Evolutionary conservation across 108 stramenopile species (phyloP).

Genomic region (Nitzschia palea): DNA sequence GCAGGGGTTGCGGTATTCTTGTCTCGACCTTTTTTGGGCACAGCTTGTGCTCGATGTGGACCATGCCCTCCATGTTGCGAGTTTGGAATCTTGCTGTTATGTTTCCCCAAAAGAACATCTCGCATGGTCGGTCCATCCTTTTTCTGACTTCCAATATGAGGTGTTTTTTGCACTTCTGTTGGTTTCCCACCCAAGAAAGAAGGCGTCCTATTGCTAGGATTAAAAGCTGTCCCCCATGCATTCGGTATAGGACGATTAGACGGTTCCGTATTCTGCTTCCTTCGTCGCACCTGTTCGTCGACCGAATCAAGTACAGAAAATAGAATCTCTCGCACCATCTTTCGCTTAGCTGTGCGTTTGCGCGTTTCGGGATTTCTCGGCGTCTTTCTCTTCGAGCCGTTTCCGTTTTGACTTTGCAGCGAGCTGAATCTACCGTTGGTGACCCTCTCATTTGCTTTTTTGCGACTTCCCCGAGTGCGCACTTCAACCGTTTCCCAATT

Average conservation of each 20-base stretch:
- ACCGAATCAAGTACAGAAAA: constrained; percentile 59
- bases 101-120: constrained; percentile 29
- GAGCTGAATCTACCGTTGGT: constrained; percentile 12
- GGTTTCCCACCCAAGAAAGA: neutral
- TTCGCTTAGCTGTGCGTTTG: constrained; percentile 30
- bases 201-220: neutral
- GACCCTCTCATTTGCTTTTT: constrained; percentile 28
- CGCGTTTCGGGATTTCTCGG: constrained; percentile 22
- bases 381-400: constrained; percentile 42
- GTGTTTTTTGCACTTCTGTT: neutral
- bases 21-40: constrained; percentile 39
- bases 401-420: constrained; percentile 19
- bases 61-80: neutral
- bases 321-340: constrained; percentile 60
- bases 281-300: constrained; percentile 46
- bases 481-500: constrained; percentile 75
- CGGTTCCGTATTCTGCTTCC: constrained; percentile 6
- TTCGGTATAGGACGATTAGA: constrained; percentile 3
- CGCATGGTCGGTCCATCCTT: constrained; percentile 13
- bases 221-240: neutral
- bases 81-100: neutral
- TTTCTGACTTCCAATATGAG: neutral
- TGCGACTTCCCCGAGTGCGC: constrained; percentile 39
- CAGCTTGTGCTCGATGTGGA: neutral
- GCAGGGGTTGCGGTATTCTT: constrained; percentile 24